Conservation (phyloP, 2,329 filamentous ascomycete genomes). For the Pseudogymnoascus destructans region DNA sequence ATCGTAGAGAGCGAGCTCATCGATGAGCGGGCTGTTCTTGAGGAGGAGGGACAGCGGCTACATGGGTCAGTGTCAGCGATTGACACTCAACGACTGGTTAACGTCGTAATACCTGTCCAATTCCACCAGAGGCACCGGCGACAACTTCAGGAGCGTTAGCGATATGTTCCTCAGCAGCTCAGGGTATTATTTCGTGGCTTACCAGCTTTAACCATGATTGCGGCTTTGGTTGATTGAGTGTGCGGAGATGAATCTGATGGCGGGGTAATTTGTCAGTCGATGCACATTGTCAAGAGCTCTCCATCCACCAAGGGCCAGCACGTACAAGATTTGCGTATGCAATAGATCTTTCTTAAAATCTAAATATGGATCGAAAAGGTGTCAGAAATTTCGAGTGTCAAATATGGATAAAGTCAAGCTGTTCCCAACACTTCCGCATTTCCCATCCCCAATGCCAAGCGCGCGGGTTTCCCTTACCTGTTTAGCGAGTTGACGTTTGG, state of each 20-base stretch:
- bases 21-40: constrained; percentile 77
- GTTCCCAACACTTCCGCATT: not conserved
- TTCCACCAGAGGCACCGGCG: constrained; percentile 93
- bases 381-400: not conserved
- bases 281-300: not conserved
- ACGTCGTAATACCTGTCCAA: constrained; percentile 66
- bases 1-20: constrained; percentile 96
- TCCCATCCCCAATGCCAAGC: constrained; percentile 6
- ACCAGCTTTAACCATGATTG: constrained; percentile 49
- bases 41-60: constrained; percentile 93
- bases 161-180: not conserved
- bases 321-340: not conserved
- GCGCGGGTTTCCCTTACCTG: constrained; percentile 7
- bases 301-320: not conserved
- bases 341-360: not conserved
- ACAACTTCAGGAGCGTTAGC: constrained; percentile 42
- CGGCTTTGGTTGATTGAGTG: constrained; percentile 14
- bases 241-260: constrained; percentile 8
- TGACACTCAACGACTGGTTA: constrained; percentile 10
- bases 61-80: constrained; percentile 10
- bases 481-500: not conserved
- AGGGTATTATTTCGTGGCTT: constrained; percentile 21
- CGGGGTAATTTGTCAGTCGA: constrained; percentile 11
- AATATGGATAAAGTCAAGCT: not conserved
- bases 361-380: not conserved